Base-by-base conservation (phyloP, 2,329 filamentous ascomycete genomes). In the Tolypocladium amazonense region DNA sequence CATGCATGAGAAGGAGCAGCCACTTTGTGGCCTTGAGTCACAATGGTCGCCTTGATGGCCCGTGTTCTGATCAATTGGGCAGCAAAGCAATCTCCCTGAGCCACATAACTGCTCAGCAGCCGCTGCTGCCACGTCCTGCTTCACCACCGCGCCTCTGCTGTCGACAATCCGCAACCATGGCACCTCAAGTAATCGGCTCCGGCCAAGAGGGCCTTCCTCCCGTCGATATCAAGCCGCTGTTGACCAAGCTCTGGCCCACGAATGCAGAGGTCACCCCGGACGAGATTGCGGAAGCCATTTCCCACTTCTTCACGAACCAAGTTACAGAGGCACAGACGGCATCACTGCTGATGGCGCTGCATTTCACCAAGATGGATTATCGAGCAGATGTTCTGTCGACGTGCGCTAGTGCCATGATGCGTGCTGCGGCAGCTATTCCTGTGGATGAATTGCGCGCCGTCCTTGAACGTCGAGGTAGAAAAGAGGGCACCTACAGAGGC, bases 281-380 rank as follows among this genome's bases (percentile, higher is more conserved):
- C 57, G 91, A 97, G 72, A 94, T 99, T 71, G 91, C 93, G 61
- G 81, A 88, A n/a, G 92, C 93, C 58, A 88, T 97, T 67, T 88
- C 90, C 5, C 81, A 93, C 69, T 95, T 97, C 71, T 97, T 97
- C 75, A 92, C 92, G 61, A 88, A 97, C 75, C 85, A 86, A 65
- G 80, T 97, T 23, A 93, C 90, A n/a, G 87, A 90, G 45, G 89
- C 92, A 11, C 94, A 97, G 73, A 89, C 89, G 1, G 89, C 90
- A 58, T 89, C 92, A 45, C 80, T 99, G 59, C 80, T 97, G 58
- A 97, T 94, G 69, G 89, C 92, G 59, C 80, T 99, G 54, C 93
- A 97, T 76, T 97, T 96, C 66, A 96, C 92, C 1, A 86, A 87
- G 61, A 84, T 91, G 72, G 94, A 97, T 73, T 84, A 88, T 65